A percentile compares a stretch with the other conserved stretches of the same genome.
Evolutionary conservation across 225 moss, liverwort and hornwort species (phyloP).

Genomic region (Climacium dendroides): DNA sequence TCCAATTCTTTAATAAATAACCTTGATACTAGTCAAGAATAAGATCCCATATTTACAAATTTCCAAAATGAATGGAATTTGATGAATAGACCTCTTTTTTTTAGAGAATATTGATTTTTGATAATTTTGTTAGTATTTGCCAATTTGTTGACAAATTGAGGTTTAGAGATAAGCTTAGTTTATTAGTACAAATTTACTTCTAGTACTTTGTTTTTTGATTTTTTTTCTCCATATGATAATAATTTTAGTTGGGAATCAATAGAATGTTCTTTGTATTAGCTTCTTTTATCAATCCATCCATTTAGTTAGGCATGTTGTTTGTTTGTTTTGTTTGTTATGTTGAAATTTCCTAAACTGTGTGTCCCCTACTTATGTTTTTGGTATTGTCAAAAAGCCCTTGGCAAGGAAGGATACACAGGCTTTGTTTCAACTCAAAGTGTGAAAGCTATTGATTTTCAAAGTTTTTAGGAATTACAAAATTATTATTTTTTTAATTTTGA

Average conservation of each 20-base stretch:
- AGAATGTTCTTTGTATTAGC: neutral
- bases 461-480: no score
- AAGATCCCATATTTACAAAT: rapidly evolving
- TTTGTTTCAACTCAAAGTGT: no score
- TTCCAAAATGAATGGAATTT: neutral
- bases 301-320: no score
- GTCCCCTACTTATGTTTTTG: no score
- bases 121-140: neutral
- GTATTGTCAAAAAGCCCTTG: no score
- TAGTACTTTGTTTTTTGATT: no score
- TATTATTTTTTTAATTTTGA: no score
- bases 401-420: no score
- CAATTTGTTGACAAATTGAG: rapidly evolving
- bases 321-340: no score
- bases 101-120: neutral
- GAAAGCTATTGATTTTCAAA: no score
- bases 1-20: neutral
- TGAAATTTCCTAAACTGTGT: no score
- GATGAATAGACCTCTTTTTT: no score
- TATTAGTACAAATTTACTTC: neutral
- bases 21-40: neutral
- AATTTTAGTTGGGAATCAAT: neutral
- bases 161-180: rapidly evolving
- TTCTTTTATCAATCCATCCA: neutral
- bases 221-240: neutral